Evolutionary conservation across 148 eudicot genomes (phyloP).

Genomic region (Rhododendron ovatum): DNA sequence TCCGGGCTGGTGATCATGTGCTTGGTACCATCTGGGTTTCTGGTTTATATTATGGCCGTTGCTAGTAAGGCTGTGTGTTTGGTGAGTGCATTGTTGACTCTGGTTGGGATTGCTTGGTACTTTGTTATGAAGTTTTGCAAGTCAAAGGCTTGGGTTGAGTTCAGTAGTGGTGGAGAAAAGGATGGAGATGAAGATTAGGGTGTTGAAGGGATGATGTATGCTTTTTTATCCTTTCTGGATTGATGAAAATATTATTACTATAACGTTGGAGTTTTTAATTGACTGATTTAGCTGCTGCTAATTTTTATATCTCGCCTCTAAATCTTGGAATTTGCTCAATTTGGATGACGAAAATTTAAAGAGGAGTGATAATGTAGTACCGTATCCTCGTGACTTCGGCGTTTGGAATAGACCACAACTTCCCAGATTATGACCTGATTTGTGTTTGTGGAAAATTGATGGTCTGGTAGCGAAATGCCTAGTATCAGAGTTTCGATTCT

Average conservation of each 20-base stretch:
- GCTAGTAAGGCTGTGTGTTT: slow-evolving; percentile 30
- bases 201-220: neutral
- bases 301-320: neutral
- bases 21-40: slow-evolving; percentile 42
- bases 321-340: no score
- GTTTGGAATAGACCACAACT: neutral
- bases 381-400: neutral
- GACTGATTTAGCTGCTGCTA: neutral
- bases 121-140: slow-evolving; percentile 34
- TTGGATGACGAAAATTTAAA: neutral
- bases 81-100: slow-evolving; percentile 33
- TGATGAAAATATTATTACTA: neutral
- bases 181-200: neutral
- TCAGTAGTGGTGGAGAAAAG: slow-evolving; percentile 8
- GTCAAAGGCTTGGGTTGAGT: slow-evolving; percentile 30
- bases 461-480: no score
- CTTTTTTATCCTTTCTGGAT: neutral
- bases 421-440: neutral
- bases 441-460: neutral
- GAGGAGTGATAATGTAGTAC: neutral
- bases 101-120: slow-evolving; percentile 40
- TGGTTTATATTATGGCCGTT: slow-evolving; percentile 38
- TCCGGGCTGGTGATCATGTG: slow-evolving; percentile 43
- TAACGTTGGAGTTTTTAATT: neutral
- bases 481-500: neutral